phyloP scores from a whole-genome alignment of 2,329 filamentous ascomycete species.

The Didymella pomorum region DNA sequence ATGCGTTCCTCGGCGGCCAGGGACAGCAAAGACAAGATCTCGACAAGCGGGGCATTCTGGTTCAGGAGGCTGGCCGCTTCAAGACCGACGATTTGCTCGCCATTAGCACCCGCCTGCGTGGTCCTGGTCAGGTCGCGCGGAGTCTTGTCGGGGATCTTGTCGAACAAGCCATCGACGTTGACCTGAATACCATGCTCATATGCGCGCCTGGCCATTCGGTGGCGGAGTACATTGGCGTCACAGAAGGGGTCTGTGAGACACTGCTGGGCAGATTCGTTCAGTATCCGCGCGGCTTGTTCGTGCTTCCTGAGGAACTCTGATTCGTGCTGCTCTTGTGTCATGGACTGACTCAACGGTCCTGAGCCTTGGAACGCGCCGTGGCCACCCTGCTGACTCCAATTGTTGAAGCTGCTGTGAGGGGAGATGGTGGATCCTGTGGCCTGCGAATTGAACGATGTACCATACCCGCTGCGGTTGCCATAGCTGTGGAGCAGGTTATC shows the following conservation, averaged over 20 bases:
- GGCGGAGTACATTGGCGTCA: constrained; percentile 65
- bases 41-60: constrained; percentile 74
- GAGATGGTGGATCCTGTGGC: constrained; percentile 45
- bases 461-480: constrained; percentile 57
- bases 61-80: constrained; percentile 70
- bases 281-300: constrained; percentile 68
- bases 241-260: constrained; percentile 80
- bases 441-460: constrained; percentile 56
- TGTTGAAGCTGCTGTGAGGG: constrained; percentile 57
- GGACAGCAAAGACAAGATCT: constrained; percentile 83
- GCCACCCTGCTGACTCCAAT: constrained; percentile 51
- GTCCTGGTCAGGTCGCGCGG: constrained; percentile 44
- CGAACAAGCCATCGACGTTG: constrained; percentile 64
- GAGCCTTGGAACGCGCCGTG: constrained; percentile 52
- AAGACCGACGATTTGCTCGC: constrained; percentile 66
- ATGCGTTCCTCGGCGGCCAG: constrained; percentile 83
- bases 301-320: constrained; percentile 72
- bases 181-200: constrained; percentile 66
- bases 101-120: constrained; percentile 65
- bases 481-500: constrained; percentile 77
- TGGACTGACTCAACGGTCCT: constrained; percentile 59
- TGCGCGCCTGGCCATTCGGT: constrained; percentile 64
- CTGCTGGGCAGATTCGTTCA: constrained; percentile 68
- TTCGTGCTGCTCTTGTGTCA: constrained; percentile 70
- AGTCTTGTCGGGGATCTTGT: constrained; percentile 47